phyloP scores from a whole-genome alignment of 148 eudicot species.

The Beta vulgaris region DNA sequence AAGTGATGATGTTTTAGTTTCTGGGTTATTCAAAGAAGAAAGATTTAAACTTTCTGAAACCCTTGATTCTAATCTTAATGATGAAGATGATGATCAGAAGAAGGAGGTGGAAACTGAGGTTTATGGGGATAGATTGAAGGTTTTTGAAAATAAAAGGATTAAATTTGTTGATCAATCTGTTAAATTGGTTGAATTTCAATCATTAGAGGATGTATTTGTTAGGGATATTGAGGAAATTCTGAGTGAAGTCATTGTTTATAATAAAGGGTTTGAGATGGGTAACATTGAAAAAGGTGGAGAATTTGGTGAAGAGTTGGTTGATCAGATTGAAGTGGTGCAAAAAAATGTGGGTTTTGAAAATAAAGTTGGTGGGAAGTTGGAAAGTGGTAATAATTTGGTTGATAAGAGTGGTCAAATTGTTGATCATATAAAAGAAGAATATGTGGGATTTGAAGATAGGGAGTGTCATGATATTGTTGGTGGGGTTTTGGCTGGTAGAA shows the following conservation, averaged over 20 bases:
- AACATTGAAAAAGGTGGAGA: background rate
- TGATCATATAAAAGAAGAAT: slow-evolving; percentile 1
- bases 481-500: background rate
- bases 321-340: background rate
- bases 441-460: background rate
- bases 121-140: no score
- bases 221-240: no score
- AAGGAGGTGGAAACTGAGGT: no score
- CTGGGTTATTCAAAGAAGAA: background rate
- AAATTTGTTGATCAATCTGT: slow-evolving; percentile 34
- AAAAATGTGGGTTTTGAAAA: slow-evolving; percentile 17
- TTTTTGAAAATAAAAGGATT: slow-evolving; percentile 34
- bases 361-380: slow-evolving; percentile 9
- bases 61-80: slow-evolving; percentile 16
- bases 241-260: no score
- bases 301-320: slow-evolving; percentile 10
- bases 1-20: background rate
- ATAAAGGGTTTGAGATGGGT: slow-evolving; percentile 2
- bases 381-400: slow-evolving; percentile 1
- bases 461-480: background rate
- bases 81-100: slow-evolving; percentile 13
- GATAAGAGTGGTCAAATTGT: no score
- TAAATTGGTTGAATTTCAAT: slow-evolving; percentile 11
- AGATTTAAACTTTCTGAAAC: background rate
- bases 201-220: no score